These are phyloP conservation scores for Candida argentea DNA, from an alignment of 805 yeast genomes.

Conservation along the genomic window DNA sequence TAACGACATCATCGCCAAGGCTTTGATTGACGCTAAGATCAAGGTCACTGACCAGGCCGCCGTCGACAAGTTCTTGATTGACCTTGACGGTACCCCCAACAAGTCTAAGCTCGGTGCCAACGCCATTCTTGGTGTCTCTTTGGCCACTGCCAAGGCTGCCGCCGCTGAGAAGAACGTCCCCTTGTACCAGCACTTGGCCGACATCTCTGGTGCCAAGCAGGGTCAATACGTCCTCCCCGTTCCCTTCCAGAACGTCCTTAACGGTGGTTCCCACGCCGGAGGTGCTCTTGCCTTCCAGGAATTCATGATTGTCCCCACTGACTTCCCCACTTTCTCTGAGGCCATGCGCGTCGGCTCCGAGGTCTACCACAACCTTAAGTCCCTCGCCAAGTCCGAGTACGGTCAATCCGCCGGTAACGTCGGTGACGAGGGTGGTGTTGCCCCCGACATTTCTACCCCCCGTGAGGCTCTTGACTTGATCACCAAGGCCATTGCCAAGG, in stretches of 20 bases:
- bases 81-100: constrained; percentile 95
- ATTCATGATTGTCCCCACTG: constrained; percentile 97
- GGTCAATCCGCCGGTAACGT: constrained; percentile 99
- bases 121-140: constrained; percentile 96
- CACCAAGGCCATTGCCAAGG: constrained; percentile 76
- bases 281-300: constrained; percentile 99
- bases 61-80: constrained; percentile 75
- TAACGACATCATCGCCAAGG: constrained; percentile 91
- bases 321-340: constrained; percentile 84
- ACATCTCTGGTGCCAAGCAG: constrained; percentile 61
- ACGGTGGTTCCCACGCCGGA: constrained; percentile 99
- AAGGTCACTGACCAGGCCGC: constrained; percentile 83
- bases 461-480: constrained; percentile 96
- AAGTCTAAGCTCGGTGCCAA: constrained; percentile 97
- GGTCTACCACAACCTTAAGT: constrained; percentile 94
- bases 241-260: constrained; percentile 97
- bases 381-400: constrained; percentile 87
- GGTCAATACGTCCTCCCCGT: constrained; percentile 92
- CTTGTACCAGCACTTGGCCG: constrained; percentile 85
- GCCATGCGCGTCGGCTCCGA: constrained; percentile 96
- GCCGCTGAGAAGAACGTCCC: constrained; percentile 94
- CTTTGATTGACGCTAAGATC: constrained; percentile 66
- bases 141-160: constrained; percentile 96
- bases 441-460: constrained; percentile 93
- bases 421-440: constrained; percentile 99